A percentile compares a stretch with the other conserved stretches of the same genome.
These are phyloP conservation scores for Mytilinidion resinicola DNA, from an alignment of 495 filamentous ascomycete genomes.

Conservation along the genomic window DNA sequence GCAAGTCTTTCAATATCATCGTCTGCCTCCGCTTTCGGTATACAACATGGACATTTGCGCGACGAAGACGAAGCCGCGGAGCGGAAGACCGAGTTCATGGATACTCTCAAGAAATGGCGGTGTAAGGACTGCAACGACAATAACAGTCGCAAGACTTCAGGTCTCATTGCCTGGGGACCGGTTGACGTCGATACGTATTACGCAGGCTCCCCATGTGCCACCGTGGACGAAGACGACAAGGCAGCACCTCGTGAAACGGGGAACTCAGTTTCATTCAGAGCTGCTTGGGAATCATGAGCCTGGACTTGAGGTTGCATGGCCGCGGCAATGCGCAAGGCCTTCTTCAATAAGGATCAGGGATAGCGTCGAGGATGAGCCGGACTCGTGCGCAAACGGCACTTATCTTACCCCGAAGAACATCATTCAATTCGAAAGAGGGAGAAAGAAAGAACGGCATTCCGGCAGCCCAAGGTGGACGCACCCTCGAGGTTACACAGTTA, in stretches of 20 bases:
- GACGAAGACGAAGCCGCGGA: conserved; percentile 39
- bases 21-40: conserved; percentile 52
- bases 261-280: conserved; percentile 69
- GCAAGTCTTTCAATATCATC: conserved; percentile 70
- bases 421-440: too few species aligned
- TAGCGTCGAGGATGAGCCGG: too few species aligned
- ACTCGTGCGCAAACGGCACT: too few species aligned
- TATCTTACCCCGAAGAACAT: too few species aligned
- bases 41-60: conserved; percentile 34
- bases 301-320: conserved; percentile 80
- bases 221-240: conserved; percentile 62
- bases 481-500: too few species aligned
- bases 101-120: conserved; percentile 60
- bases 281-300: conserved; percentile 75
- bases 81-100: conserved; percentile 49
- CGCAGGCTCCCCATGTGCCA: conserved; percentile 44
- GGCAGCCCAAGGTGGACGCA: too few species aligned
- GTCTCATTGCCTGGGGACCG: conserved; percentile 86
- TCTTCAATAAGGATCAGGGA: conserved; percentile 59
- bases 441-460: too few species aligned
- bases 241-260: conserved; percentile 90
- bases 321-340: conserved; percentile 60
- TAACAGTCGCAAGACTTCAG: conserved; percentile 54
- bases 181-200: conserved; percentile 45
- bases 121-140: conserved; percentile 66